phyloP scores from a whole-genome alignment of 495 filamentous ascomycete species.

The Aspergillus affinis region DNA sequence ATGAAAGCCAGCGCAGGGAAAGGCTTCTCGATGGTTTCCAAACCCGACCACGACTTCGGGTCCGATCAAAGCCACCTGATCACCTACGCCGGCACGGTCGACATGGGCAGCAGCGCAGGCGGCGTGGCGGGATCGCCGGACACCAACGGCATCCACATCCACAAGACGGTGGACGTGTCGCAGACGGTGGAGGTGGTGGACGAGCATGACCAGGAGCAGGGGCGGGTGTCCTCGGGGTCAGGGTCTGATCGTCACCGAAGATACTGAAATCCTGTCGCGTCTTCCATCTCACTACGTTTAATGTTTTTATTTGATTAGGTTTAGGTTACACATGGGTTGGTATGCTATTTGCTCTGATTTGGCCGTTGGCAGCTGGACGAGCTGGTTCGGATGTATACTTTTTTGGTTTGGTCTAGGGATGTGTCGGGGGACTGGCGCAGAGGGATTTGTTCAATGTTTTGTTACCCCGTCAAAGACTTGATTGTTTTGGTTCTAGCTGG shows the following conservation, averaged over 20 bases:
- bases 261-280: not conserved
- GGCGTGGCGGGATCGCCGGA: slow-evolving; percentile 10
- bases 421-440: not conserved
- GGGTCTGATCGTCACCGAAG: not conserved
- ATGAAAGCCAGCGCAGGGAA: slow-evolving; percentile 21
- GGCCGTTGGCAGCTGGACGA: not conserved
- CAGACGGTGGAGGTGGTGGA: slow-evolving; percentile 34
- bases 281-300: not conserved
- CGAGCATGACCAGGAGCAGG: not conserved
- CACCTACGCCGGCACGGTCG: slow-evolving; percentile 31
- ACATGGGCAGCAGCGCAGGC: slow-evolving; percentile 16
- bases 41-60: slow-evolving; percentile 25
- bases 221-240: not conserved
- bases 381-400: not conserved
- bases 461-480: not conserved
- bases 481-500: not conserved
- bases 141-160: slow-evolving; percentile 18
- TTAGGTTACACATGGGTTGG: not conserved
- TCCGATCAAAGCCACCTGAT: slow-evolving; percentile 40
- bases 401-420: no score
- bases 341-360: not conserved
- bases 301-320: not conserved
- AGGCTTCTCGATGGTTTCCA: slow-evolving; percentile 17
- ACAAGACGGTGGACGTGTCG: slow-evolving; percentile 39
- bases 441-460: not conserved